Evolutionary conservation across 1,284 basidiomycete species (phyloP), one percentile per base, ranked within the genome.

Genomic region (Apiotrichum sp.): DNA sequence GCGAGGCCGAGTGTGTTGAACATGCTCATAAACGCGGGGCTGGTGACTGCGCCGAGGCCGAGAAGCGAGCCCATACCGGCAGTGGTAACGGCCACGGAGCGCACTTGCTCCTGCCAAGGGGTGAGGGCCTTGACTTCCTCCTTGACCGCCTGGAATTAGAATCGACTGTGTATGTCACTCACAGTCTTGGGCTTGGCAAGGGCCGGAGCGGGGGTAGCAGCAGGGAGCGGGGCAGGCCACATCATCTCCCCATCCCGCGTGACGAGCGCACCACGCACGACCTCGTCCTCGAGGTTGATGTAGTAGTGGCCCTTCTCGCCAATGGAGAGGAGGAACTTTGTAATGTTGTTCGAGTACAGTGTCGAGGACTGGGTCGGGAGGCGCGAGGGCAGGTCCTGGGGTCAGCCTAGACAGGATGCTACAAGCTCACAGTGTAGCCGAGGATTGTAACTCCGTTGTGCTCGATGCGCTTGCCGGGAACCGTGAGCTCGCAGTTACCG

Each of bases 341-440:
- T 86, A 65, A 91, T 85, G 69, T 91, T 91, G 75, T 91, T 91
- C 10, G 89, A 91, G 73, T 91, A 91, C 7, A 91, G 79, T 1
- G 87, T 88, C 4, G 87, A 89, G 3, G 87, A 88, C 68, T 91
- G 88, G 0, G 89, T 89, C 10, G 89, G 88, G 41, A 91, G 78
- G 38, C 89, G 82, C 29, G 88, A 89, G 4, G 88, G 86, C 46
- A 91, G 78, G 72, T 91, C 88, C 50, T 85, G 69, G 86, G 86
- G n/a, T 46, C 52, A 55, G 59, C n/a, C 34, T n/a, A 9, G 31
- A 22, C 5, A 14, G 9, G 35, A 34, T 2, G 4, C 14, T 11
- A 22, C 7, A 1, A 6, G 22, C 66, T 42, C 46, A 68, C 67
- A 11, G 68, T 70, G 55, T 65, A 70, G 84, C 88, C 88, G 47